Conservation (phyloP, 2,329 filamentous ascomycete species). For the Penicillium sp. region DNA sequence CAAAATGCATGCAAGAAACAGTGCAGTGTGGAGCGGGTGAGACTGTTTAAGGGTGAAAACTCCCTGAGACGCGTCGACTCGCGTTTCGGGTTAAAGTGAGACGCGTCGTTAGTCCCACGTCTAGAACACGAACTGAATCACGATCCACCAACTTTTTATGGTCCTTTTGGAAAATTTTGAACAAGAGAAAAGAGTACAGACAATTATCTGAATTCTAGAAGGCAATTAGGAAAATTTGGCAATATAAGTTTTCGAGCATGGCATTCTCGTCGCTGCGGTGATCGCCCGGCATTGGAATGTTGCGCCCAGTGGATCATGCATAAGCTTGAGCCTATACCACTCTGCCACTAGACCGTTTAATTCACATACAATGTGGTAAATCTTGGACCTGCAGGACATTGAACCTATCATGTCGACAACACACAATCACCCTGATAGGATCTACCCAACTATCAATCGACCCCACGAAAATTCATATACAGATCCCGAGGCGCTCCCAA, state of each 20-base stretch:
- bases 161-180: background rate
- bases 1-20: background rate
- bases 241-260: background rate
- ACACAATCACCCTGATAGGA: too few relatives aligned
- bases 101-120: background rate
- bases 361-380: background rate
- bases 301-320: background rate
- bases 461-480: too few relatives aligned
- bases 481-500: too few relatives aligned
- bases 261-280: conserved; percentile 21
- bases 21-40: background rate
- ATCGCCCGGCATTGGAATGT: conserved; percentile 25
- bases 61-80: background rate
- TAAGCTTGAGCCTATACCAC: background rate
- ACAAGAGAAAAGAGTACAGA: background rate
- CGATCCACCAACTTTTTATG: background rate
- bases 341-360: background rate
- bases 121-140: background rate
- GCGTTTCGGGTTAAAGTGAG: conserved; percentile 6
- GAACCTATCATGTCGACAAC: too few relatives aligned
- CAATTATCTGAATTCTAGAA: background rate
- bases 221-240: background rate
- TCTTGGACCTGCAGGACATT: too few relatives aligned
- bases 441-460: too few relatives aligned
- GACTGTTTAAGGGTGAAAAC: background rate